phyloP scores from a whole-genome alignment of 768 basidiomycete species.

The Hypsizygus marmoreus region DNA sequence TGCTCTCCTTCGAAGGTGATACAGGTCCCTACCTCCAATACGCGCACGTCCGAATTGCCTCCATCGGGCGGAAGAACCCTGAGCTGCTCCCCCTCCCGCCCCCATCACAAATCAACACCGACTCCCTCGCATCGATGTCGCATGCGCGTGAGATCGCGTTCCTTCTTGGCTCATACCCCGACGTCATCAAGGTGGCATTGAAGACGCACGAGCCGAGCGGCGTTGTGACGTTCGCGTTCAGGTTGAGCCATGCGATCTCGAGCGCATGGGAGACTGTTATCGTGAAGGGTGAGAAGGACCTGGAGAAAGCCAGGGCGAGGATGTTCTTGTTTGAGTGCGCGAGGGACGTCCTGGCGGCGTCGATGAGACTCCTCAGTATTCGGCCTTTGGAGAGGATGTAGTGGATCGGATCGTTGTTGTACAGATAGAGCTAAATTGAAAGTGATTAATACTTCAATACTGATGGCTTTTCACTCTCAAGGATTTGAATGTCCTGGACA shows the following conservation, averaged over 20 bases:
- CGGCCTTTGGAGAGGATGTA: conserved; percentile 93
- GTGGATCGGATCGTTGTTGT: too few species aligned
- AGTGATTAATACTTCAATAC: too few species aligned
- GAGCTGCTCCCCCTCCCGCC: conserved; percentile 77
- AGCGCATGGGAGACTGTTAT: conserved; percentile 91
- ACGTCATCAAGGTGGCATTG: conserved; percentile 84
- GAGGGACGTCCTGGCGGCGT: conserved; percentile 84
- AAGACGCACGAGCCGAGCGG: conserved; percentile 87
- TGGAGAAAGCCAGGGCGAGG: conserved; percentile 77
- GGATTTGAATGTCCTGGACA: too few species aligned
- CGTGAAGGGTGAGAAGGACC: conserved; percentile 80
- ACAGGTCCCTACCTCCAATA: conserved; percentile 97
- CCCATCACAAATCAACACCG: conserved; percentile 66
- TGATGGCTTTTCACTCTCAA: too few species aligned
- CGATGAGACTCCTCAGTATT: conserved; percentile 87
- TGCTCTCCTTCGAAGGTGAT: conserved; percentile 96
- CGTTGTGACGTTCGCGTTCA: conserved; percentile 89
- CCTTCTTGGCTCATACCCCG: conserved; percentile 89
- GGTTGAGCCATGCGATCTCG: conserved; percentile 84
- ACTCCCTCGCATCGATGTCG: conserved; percentile 62
- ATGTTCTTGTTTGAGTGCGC: conserved; percentile 90
- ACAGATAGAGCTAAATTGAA: too few species aligned
- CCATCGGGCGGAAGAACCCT: conserved; percentile 90
- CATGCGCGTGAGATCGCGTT: conserved; percentile 85
- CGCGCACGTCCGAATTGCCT: conserved; percentile 90